Base-by-base conservation (phyloP, 306 rosid species). In the Castanea crenata region DNA sequence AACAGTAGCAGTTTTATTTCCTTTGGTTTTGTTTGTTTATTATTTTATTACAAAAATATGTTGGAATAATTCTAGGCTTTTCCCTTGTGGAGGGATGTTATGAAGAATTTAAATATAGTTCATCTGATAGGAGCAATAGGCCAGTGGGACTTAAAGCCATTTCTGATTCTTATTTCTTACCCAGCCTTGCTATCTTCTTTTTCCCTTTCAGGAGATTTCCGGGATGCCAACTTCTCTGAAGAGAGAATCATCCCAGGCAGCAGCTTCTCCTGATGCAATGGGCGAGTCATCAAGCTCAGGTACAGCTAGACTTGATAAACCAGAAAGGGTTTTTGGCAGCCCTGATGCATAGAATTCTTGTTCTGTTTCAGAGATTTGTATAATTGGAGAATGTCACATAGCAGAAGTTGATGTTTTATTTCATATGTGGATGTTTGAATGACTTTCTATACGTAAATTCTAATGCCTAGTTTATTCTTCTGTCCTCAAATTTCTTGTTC, bases 221-320 rank as follows among this genome's bases (percentile, higher is more conserved):
- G 99, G 97, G 49, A 15, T 91, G 76, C 92, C 97, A 27, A 89
- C 92, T 85, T 78, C 92, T 31, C 79, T 95, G 75, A 92, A 91
- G 79, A 92, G 93, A 80, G 98, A 95, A 71, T 59, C 97, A 38
- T 44, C 88, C 38, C 94, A 86, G 55, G 76, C 80, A 61, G 94
- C 92, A 77, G 87, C 92, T n/a, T 93, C 99, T 77, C 98, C 98
- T 12, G 99, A 93, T 83, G 90, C 90, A 78, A 91, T 95, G 97
- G 98, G 94, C 0, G 98, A 92, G 80, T 95, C 98, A 23, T 95
- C 99, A 13, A 91, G 98, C 87, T 89, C 98, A 1, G 97, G 99
- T 74, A 93, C 97, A 31, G 91, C 93, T 71, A 89, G 94, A 79
- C 92, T 88, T 35, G 98, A 91, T 63, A 91, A 91, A 69, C 76